Evolutionary conservation across 768 basidiomycete genomes (phyloP), one percentile per base, ranked within the genome.

Genomic region (Amyloporia xantha): DNA sequence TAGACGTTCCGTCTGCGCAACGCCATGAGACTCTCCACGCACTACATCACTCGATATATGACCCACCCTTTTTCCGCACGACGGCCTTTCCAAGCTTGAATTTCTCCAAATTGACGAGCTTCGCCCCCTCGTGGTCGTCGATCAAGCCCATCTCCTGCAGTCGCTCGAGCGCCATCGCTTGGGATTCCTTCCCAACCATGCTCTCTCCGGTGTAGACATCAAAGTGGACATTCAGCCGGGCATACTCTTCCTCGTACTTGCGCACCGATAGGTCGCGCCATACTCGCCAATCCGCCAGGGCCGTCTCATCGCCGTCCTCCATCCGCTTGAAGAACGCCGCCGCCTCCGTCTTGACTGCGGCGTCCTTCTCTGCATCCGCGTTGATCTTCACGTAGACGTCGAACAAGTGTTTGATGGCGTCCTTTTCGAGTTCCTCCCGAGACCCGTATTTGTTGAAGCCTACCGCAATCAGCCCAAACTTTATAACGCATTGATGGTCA

Each of bases 371-470:
- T 2, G 86, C 86, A 42, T 93, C 95, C 50, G 79, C 79, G 76
- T 86, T 94, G 56, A 98, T 84, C 67, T 91, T 83, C 67, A 98
- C 92, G 65, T 99, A 99, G 41, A 99, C 80, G 26, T 95, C 81
- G 63, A 88, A 92, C 3, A 98, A 74, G 62, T 99, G 95, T 60
- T 91, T 91, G 69, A 99, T 96, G 1, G 95, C 82, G 62, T 99
- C 87, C 55, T 77, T 76, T 62, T 86, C 77, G 9, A 99, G 79
- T 56, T 82, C 82, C 58, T 86, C 86, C 54, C 86, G 78, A 2
- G 82, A 84, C 7, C 95, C 96, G 58, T 95, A 95, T 62, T 87
- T 86, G 62, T 94, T 85, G 59, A 88, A 97, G 0, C 95, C 95
- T 42, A 85, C 78, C 0, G 92, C 88, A 47, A 97, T 86, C 65